These are phyloP conservation scores for Podila verticillata DNA, from an alignment of 192 early-diverging fungal species.

Conservation along the genomic window DNA sequence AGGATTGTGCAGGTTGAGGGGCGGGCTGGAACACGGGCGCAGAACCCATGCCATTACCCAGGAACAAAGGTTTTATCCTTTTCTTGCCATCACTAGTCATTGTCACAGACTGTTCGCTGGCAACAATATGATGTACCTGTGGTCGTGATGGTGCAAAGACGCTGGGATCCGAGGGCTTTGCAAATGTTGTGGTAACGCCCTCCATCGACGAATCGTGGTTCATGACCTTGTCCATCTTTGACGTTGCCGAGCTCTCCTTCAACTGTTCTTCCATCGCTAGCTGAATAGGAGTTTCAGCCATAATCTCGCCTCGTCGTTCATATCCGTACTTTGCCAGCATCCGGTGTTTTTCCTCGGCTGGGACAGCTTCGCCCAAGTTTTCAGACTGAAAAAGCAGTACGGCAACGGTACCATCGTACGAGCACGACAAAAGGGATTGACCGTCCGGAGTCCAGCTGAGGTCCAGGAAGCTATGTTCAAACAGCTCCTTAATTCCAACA, in stretches of 20 bases:
- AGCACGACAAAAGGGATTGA: conserved; percentile 81
- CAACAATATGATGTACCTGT: conserved; percentile 23
- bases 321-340: conserved; percentile 61
- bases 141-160: conserved; percentile 20
- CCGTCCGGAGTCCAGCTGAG: conserved; percentile 88
- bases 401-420: conserved; percentile 89
- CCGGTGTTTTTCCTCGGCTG: conserved; percentile 68
- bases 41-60: conserved; percentile 54
- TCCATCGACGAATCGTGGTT: conserved; percentile 40
- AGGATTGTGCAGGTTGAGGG: conserved; percentile 5
- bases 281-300: conserved; percentile 71
- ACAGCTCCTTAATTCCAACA: conserved; percentile 76
- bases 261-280: conserved; percentile 71
- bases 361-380: conserved; percentile 74
- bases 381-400: conserved; percentile 74
- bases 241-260: conserved; percentile 28
- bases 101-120: conserved; percentile 65
- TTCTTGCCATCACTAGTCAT: conserved; percentile 85
- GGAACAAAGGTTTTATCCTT: conserved; percentile 80
- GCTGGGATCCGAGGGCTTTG: conserved; percentile 21
- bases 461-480: conserved; percentile 87
- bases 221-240: conserved; percentile 44
- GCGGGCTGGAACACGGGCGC: conserved; percentile 12
- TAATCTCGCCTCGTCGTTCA: conserved; percentile 51
- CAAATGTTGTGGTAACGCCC: conserved; percentile 28